Evolutionary conservation across 495 filamentous ascomycete genomes (phyloP), one percentile per base, ranked within the genome.

Genomic region (Penicillium egyptiacum): DNA sequence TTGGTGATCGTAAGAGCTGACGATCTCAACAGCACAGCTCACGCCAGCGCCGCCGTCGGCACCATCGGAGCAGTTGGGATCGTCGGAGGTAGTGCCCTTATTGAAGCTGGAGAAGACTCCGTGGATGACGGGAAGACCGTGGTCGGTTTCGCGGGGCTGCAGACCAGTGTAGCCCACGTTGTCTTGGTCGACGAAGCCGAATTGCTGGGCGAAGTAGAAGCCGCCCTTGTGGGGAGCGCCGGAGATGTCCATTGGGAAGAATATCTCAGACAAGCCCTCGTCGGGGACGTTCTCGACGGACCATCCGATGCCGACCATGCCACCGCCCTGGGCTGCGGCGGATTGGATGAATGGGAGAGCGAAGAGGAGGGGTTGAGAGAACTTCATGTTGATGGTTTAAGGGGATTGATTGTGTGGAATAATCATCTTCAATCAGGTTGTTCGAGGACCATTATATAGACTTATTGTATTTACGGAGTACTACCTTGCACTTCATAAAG

Each of bases 41-140:
- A 71, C 68, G 2, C 68, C 68, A 16, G 60, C 35, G 9, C 68
- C 68, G 2, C 68, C 68, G 17, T 71, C 68, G 0, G 68, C 68
- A 6, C 66, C 68, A 30, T 69, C 53, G 23, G 37, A 55, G 57
- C 68, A 71, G 58, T 69, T 67, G 2, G 31, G 31, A 20, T 63
- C 58, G 19, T 11, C 40, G 12, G 55, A 60, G 17, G 62, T 65
- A 1, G 65, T 62, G 5, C 68, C 68, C 0, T 30, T 39, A 10
- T 69, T 51, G 46, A 69, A 71, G 58, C 68, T 71, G 31, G 64
- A 67, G 61, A 71, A 71, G 4, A 56, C 68, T 22, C 54, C 68
- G 60, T 71, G 68, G 37, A 71, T 35, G 42, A 69, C 50, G 40
- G 60, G 53, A 10, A 52, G 20, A 19, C 58, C 62, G 37, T 40